A percentile compares a stretch with the other conserved stretches of the same genome.
Evolutionary conservation across 768 basidiomycete species (phyloP).

Genomic region (Cystobasidium onofrii): DNA sequence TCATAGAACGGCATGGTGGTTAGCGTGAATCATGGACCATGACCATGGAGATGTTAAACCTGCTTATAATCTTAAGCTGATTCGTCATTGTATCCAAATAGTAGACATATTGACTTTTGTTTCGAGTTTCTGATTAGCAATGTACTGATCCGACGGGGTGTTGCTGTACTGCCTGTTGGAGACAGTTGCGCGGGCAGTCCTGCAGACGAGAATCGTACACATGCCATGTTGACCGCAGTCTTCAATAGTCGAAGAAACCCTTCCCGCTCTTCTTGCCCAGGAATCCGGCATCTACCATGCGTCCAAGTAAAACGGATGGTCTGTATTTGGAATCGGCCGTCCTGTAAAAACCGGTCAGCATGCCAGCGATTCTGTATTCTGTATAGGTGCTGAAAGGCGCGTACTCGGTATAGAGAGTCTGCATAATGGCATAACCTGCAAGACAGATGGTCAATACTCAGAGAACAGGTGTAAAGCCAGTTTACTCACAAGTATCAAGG

Average conservation of each 20-base stretch:
- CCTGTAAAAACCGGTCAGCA: conserved; percentile 54
- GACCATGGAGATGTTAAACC: too few species aligned
- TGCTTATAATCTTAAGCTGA: too few species aligned
- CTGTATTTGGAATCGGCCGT: conserved; percentile 93
- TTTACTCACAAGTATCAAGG: conserved; percentile 72
- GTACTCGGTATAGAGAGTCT: conserved; percentile 16
- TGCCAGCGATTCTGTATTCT: not conserved
- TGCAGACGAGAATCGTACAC: too few species aligned
- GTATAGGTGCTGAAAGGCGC: too few species aligned
- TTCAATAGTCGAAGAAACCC: conserved; percentile 80
- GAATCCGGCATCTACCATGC: conserved; percentile 97
- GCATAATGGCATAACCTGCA: conserved; percentile 29
- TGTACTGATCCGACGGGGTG: too few species aligned
- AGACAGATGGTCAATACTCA: not conserved
- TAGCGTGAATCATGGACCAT: too few species aligned
- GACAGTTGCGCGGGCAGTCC: too few species aligned
- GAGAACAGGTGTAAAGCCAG: not conserved
- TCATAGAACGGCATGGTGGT: not conserved
- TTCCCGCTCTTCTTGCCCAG: conserved; percentile 61
- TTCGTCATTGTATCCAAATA: not conserved
- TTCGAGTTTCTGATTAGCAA: not conserved
- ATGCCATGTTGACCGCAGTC: too few species aligned
- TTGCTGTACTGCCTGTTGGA: too few species aligned
- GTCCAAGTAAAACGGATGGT: conserved; percentile 74
- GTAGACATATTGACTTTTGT: not conserved